A percentile compares a stretch with the other conserved stretches of the same genome.
Conservation (phyloP, 768 basidiomycete genomes). For the Leccinum subgranulosum region DNA sequence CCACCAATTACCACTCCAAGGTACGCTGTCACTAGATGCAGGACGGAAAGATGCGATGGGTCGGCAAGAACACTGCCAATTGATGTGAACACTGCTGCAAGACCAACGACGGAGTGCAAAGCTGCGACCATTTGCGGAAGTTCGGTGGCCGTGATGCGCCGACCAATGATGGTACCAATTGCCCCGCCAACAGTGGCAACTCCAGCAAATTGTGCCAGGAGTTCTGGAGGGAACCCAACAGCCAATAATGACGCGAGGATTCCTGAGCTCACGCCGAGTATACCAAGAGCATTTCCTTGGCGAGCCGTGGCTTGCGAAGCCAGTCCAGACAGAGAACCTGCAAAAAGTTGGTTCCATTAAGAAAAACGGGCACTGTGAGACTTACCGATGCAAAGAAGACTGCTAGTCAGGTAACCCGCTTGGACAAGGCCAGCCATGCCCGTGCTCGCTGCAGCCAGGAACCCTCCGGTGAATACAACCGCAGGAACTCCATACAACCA, state of each 20-base stretch:
- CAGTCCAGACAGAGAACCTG: slow-evolving; percentile 77
- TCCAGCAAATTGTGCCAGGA: slow-evolving; percentile 74
- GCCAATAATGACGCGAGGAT: slow-evolving; percentile 78
- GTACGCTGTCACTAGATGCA: slow-evolving; percentile 84
- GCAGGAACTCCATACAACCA: slow-evolving; percentile 82
- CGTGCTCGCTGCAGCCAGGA: slow-evolving; percentile 76
- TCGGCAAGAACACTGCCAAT: slow-evolving; percentile 79
- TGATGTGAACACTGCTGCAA: slow-evolving; percentile 85
- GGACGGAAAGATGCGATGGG: slow-evolving; percentile 59
- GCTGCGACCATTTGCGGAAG: slow-evolving; percentile 82
- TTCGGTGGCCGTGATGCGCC: slow-evolving; percentile 84
- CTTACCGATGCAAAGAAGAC: slow-evolving; percentile 80
- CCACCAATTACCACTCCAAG: slow-evolving; percentile 86
- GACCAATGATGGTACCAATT: slow-evolving; percentile 69
- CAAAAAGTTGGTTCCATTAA: background rate
- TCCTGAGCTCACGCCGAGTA: slow-evolving; percentile 80
- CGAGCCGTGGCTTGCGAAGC: slow-evolving; percentile 79
- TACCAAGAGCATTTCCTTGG: slow-evolving; percentile 85
- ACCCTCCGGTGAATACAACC: slow-evolving; percentile 78
- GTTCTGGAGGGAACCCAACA: slow-evolving; percentile 75
- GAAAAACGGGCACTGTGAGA: background rate
- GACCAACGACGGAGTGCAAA: slow-evolving; percentile 85
- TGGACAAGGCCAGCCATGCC: slow-evolving; percentile 86
- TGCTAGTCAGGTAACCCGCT: slow-evolving; percentile 83
- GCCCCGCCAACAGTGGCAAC: slow-evolving; percentile 73